Conservation (phyloP, 495 filamentous ascomycete species). For the Penicillium daleae region DNA sequence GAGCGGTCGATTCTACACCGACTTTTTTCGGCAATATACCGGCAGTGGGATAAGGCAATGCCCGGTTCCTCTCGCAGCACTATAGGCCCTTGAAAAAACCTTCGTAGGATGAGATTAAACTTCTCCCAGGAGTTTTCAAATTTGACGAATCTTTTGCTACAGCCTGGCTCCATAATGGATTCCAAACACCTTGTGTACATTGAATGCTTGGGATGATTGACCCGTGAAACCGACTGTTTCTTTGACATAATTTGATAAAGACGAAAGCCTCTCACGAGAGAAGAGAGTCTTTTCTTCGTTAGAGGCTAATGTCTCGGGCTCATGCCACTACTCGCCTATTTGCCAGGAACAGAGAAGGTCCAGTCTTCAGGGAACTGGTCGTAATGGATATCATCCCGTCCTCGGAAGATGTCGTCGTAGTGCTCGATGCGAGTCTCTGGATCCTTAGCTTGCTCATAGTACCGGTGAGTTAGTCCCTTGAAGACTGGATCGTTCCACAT, state of each 20-base stretch:
- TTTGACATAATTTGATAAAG: neutral
- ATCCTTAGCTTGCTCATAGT: constrained; percentile 43
- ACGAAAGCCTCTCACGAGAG: neutral
- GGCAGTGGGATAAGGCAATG: neutral
- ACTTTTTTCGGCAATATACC: neutral
- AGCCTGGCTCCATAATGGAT: neutral
- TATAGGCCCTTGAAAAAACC: neutral
- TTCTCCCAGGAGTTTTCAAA: neutral
- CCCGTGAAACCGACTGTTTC: neutral
- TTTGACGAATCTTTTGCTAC: neutral
- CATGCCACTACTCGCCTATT: constrained; percentile 7
- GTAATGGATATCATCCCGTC: constrained; percentile 37
- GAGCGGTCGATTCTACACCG: constrained; percentile 16
- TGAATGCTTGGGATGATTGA: neutral
- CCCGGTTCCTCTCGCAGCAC: neutral
- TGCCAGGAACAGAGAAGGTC: constrained; percentile 32
- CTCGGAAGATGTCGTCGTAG: constrained; percentile 49
- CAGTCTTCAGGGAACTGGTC: constrained; percentile 42
- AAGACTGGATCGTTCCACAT: constrained; percentile 53
- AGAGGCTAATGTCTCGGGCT: neutral
- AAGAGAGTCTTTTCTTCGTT: too few relatives aligned
- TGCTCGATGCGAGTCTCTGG: constrained; percentile 40
- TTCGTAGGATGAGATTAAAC: neutral
- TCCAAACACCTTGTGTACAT: neutral
- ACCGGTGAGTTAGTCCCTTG: constrained; percentile 34